Conservation (phyloP, 371 early-diverging fungal genomes). For the Mycotypha africana region DNA sequence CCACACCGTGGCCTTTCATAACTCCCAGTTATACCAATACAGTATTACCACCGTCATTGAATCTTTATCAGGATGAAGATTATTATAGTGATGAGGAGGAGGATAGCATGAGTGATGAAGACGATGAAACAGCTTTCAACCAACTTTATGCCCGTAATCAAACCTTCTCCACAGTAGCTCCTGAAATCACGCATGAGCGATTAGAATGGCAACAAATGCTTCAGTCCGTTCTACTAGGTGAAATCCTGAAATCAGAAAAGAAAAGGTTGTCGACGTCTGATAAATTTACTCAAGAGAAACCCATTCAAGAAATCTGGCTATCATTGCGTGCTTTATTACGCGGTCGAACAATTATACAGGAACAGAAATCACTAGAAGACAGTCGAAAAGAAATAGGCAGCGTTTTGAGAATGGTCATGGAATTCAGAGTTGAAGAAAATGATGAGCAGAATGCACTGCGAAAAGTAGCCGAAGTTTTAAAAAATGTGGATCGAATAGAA, state of each 20-base stretch:
- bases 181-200: conserved; percentile 63
- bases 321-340: conserved; percentile 65
- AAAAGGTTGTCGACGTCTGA: conserved; percentile 58
- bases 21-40: conserved; percentile 8
- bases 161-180: conserved; percentile 27
- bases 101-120: conserved; percentile 18
- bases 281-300: conserved; percentile 43
- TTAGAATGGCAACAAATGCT: conserved; percentile 85
- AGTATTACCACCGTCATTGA: background rate
- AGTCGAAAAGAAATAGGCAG: conserved; percentile 59
- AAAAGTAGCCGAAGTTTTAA: conserved; percentile 65
- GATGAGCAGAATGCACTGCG: conserved; percentile 38
- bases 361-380: conserved; percentile 64
- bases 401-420: conserved; percentile 59
- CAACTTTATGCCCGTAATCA: conserved; percentile 32
- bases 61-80: conserved; percentile 20
- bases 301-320: conserved; percentile 72
- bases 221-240: conserved; percentile 77
- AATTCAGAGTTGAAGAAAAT: conserved; percentile 52
- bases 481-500: conserved; percentile 72
- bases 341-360: conserved; percentile 57
- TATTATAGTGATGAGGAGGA: conserved; percentile 29
- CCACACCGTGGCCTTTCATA: conserved; percentile 17
- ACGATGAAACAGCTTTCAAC: conserved; percentile 30
- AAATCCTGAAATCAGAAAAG: conserved; percentile 83